Evolutionary conservation across 2,329 filamentous ascomycete genomes (phyloP).

Genomic region (Fusarium concolor): DNA sequence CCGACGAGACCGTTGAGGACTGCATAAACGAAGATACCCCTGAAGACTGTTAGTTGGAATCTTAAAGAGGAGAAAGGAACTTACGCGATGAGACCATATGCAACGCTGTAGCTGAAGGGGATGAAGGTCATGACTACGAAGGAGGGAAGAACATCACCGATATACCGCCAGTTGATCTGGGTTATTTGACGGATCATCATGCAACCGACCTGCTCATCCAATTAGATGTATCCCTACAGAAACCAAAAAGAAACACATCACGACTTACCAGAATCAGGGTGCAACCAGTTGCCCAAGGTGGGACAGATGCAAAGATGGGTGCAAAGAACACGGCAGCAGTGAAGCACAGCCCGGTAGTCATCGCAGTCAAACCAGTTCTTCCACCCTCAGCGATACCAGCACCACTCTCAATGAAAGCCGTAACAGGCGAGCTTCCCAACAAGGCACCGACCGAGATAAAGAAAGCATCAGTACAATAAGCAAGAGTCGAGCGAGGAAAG

Average conservation of each 20-base stretch:
- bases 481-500: constrained; percentile 86
- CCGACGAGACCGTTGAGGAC: constrained; percentile 62
- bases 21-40: constrained; percentile 66
- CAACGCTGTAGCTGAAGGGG: constrained; percentile 82
- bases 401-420: constrained; percentile 80
- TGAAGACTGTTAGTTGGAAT: constrained; percentile 42
- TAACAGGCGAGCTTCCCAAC: constrained; percentile 77
- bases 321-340: constrained; percentile 79
- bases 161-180: constrained; percentile 81
- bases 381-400: constrained; percentile 82
- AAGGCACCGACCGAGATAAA: constrained; percentile 78
- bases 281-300: constrained; percentile 81
- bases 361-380: constrained; percentile 77
- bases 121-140: constrained; percentile 81
- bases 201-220: constrained; percentile 69
- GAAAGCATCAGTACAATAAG: constrained; percentile 78
- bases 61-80: constrained; percentile 42
- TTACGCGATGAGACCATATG: constrained; percentile 79
- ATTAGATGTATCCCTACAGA: neutral
- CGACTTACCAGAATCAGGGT: constrained; percentile 72
- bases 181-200: constrained; percentile 82
- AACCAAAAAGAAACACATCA: neutral
- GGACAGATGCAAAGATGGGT: constrained; percentile 80
- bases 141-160: constrained; percentile 79
- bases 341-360: constrained; percentile 76